Evolutionary conservation across 1,284 basidiomycete species (phyloP).

Genomic region (Ceratobasidium sp.): DNA sequence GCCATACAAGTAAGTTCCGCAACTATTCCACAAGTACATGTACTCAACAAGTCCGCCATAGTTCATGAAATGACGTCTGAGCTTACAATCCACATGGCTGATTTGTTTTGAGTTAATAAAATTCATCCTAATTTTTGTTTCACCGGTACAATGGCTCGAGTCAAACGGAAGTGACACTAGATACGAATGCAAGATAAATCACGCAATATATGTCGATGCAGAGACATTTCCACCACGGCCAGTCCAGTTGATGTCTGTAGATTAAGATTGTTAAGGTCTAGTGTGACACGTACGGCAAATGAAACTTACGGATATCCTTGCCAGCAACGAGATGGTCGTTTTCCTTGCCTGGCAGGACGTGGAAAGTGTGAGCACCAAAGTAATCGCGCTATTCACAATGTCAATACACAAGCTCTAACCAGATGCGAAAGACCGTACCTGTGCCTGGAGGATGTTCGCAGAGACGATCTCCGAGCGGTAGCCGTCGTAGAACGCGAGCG

Average conservation of each 20-base stretch:
- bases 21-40: not conserved
- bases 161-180: slow-evolving; percentile 16
- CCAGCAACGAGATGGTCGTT: slow-evolving; percentile 79
- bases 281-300: slow-evolving; percentile 34
- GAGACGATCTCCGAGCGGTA: slow-evolving; percentile 89
- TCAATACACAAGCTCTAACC: not conserved
- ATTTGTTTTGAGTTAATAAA: slow-evolving; percentile 11
- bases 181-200: slow-evolving; percentile 48
- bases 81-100: not conserved
- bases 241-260: slow-evolving; percentile 86
- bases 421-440: slow-evolving; percentile 52
- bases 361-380: slow-evolving; percentile 96
- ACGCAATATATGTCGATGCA: slow-evolving; percentile 90
- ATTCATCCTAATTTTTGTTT: slow-evolving; percentile 31
- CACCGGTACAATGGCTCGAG: slow-evolving; percentile 7
- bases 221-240: slow-evolving; percentile 94
- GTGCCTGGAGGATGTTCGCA: slow-evolving; percentile 94
- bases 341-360: slow-evolving; percentile 87
- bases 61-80: slow-evolving; percentile 25
- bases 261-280: not conserved
- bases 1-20: slow-evolving; percentile 31
- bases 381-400: slow-evolving; percentile 67
- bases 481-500: slow-evolving; percentile 98
- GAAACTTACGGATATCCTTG: slow-evolving; percentile 83
- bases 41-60: not conserved